Base-by-base conservation (phyloP, 176 grass and related monocot genomes). In the Lolium rigidum region DNA sequence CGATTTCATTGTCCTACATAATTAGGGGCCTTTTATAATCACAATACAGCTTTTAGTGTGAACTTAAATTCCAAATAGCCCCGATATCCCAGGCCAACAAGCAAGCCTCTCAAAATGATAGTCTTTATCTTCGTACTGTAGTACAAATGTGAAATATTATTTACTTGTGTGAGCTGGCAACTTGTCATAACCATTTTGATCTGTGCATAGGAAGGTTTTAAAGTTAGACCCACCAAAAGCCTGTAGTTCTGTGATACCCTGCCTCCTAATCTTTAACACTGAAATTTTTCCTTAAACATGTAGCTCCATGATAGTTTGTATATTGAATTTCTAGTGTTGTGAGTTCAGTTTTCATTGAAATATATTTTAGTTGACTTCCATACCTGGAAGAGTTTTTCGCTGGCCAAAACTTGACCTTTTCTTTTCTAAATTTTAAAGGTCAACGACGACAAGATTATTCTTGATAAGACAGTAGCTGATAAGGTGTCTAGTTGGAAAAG, bases 401-500 rank as follows among this genome's bases (percentile, higher is more conserved):
- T 70, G 43, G 54, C n/a, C 12, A 6, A 60, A 67, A 83, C 0
- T 12, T 28, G 78, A 85, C 2, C 44, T 5, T 48, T 82, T 58
- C n/a, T 86, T 9, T 16, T 88, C 18, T 78, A 25, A 51, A 74
- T 61, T 93, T 55, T 92, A 64, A 90, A 98, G 95, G 93, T 95
- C 38, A 90, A 97, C 0, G 95, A 95, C 13, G 95, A 98, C 78
- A 86, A 85, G 82, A 72, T 87, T 79, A 86, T 98, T 61, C 92
- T 99, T 73, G 94, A 93, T 84, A 99, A 86, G 87, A 93, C 94
- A 13, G 28, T 99, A 80, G 92, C 94, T 69, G 94, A 99, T 72
- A 92, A 98, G 85, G 97, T 98, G 52, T 96, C 94, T 77, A 89
- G 90, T 44, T 98, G 97, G 97, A 98, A 95, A 94, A 94, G 79